Conservation (phyloP, 2,329 filamentous ascomycete species). For the Dothideomycetes sp. region DNA sequence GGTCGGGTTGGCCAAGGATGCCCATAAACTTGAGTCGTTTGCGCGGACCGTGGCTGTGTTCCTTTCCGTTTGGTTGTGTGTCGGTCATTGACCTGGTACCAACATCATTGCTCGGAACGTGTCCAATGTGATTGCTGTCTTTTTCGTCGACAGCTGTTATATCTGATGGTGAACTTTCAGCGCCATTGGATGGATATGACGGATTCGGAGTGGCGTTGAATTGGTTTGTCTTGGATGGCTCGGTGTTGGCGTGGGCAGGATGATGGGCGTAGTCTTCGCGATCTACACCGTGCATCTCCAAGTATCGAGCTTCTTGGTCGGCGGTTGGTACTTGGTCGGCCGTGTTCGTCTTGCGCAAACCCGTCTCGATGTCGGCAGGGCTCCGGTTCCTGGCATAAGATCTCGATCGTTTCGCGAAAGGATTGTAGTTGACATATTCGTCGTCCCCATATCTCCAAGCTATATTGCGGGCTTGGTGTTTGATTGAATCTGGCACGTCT, state of each 20-base stretch:
- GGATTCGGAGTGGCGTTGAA: neutral
- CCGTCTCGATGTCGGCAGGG: constrained; percentile 6
- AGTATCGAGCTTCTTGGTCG: constrained; percentile 2
- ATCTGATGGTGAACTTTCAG: constrained; percentile 4
- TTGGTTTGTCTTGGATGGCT: neutral
- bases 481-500: constrained; percentile 13
- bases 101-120: neutral
- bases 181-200: neutral
- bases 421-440: constrained; percentile 10
- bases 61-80: too few species aligned
- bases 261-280: constrained; percentile 8
- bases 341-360: constrained; percentile 5
- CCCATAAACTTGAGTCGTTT: constrained; percentile 3
- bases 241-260: constrained; percentile 10
- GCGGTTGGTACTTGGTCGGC: constrained; percentile 8
- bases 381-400: constrained; percentile 1
- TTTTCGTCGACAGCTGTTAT: constrained; percentile 1
- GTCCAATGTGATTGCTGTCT: neutral
- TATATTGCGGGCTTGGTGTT: constrained; percentile 10
- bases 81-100: neutral
- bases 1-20: neutral
- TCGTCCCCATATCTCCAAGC: constrained; percentile 11
- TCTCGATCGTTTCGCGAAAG: constrained; percentile 9
- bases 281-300: constrained; percentile 4
- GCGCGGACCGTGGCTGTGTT: constrained; percentile 4